Evolutionary conservation across 2,329 filamentous ascomycete species (phyloP), one percentile per base, ranked within the genome.

Genomic region (Fusarium graminum): DNA sequence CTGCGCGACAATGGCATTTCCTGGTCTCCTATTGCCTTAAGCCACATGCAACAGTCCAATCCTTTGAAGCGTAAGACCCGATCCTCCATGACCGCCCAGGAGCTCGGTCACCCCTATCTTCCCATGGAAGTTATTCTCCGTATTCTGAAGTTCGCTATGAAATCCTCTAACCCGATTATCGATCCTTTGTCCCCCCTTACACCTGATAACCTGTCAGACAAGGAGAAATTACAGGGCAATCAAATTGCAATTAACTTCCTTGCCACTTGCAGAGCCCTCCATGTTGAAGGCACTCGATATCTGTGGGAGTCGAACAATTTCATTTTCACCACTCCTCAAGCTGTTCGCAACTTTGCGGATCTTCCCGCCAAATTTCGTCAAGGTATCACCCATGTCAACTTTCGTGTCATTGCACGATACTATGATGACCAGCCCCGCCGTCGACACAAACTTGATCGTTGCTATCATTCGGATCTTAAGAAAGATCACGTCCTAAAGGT

Each of bases 371-470:
- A 74, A 6, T 80, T 80, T 55, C 82, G 85, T 16, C 72, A 78
- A 30, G 72, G 76, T 12, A 79, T 88, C 52, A 77, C 77, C 25
- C 75, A 81, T 55, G 74, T 85, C 68, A 86, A 78, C 28, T 75
- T 87, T 39, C 83, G 85, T 40, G 76, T 87, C 68, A 82, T 87
- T 58, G 85, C 84, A 11, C 79, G 78, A 50, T 87, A 85, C 71
- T 88, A 85, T 61, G 84, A 86, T 54, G 84, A 87, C 46, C 78
- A 82, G 44, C 75, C 72, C 4, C 47, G 52, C 44, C 74, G 76
- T 12, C 79, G 77, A 36, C 82, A 82, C 63, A 80, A 77, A 62
- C 74, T 83, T 42, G 77, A 77, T 26, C 75, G 74, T 22, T 74
- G 73, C 10, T 81, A 85, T 63, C 82, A 85, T 61, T 73, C 74